Conservation (phyloP, 192 early-diverging fungal genomes). For the Backusella australiensis region DNA sequence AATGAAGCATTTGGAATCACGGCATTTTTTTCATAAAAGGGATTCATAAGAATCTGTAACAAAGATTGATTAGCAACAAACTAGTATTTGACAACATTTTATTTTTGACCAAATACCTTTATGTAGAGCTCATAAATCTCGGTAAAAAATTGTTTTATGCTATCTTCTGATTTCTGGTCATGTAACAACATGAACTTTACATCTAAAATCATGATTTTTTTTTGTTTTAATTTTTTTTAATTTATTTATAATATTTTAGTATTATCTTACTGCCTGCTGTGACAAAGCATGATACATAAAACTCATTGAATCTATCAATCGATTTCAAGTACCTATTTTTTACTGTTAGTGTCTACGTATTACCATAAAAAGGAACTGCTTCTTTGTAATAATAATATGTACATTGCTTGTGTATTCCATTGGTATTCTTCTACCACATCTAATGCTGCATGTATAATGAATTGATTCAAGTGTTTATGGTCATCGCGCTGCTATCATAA, state of each 20-base stretch:
- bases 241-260: not conserved
- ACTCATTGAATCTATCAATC: constrained; percentile 95
- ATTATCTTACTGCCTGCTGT: constrained; percentile 72
- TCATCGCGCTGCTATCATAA: constrained; percentile 64
- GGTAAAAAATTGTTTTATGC: constrained; percentile 78
- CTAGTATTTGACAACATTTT: not conserved
- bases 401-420: constrained; percentile 85
- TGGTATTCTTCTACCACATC: constrained; percentile 96
- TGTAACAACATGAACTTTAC: constrained; percentile 82
- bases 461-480: constrained; percentile 89
- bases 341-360: not conserved
- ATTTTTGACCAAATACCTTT: constrained; percentile 55
- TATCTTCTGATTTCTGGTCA: constrained; percentile 73
- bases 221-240: not conserved
- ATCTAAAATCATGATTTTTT: constrained; percentile 39
- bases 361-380: not conserved
- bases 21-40: constrained; percentile 85
- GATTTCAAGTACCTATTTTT: constrained; percentile 82
- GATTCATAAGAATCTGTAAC: constrained; percentile 77
- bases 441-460: constrained; percentile 94
- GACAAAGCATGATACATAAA: constrained; percentile 88
- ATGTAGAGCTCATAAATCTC: constrained; percentile 86
- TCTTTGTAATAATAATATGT: constrained; percentile 10
- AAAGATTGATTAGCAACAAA: not conserved
- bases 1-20: constrained; percentile 77